Conservation (phyloP, 192 early-diverging fungal species). For the Pecoramyces ruminantium region DNA sequence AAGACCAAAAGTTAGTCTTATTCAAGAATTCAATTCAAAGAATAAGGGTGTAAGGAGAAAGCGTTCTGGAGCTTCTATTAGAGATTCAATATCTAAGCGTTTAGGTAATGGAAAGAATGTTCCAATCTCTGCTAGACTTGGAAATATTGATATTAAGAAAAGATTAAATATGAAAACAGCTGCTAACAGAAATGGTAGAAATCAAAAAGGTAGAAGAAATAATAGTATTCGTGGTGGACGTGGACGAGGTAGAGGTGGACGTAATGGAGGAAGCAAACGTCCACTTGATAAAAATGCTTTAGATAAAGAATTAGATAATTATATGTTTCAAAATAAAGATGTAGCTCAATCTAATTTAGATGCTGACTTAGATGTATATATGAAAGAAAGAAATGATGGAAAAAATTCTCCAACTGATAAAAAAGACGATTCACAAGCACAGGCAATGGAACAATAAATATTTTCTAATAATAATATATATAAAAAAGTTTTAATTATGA, state of each 20-base stretch:
- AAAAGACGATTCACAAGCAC: neutral
- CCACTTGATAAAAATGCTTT: neutral
- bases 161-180: neutral
- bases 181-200: neutral
- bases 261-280: neutral
- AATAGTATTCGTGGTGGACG: neutral
- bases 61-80: neutral
- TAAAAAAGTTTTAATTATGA: no score
- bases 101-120: neutral
- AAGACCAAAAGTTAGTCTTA: neutral
- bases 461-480: neutral
- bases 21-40: neutral
- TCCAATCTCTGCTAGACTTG: neutral
- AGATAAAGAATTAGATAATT: neutral
- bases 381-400: neutral
- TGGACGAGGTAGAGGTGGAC: neutral
- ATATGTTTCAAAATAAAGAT: neutral
- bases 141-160: neutral
- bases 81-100: neutral
- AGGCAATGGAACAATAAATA: neutral
- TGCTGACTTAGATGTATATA: neutral
- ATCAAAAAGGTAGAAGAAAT: neutral
- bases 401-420: neutral
- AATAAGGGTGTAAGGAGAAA: neutral
- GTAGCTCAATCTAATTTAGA: neutral